phyloP scores from a whole-genome alignment of 805 yeast genomes.

The Saccharomyces mikatae region DNA sequence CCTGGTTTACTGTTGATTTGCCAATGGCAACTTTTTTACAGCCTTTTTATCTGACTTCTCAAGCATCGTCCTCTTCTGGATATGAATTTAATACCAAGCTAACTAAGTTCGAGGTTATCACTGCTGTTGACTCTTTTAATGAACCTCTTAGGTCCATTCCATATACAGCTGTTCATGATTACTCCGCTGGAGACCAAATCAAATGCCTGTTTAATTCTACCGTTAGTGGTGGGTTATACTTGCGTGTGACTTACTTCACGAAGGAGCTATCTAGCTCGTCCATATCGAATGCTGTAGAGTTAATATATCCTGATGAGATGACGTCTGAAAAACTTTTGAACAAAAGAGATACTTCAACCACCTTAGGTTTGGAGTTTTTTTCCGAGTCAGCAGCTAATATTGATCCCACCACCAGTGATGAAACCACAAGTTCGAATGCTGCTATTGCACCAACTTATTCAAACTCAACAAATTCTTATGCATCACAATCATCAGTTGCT shows the following conservation, averaged over 20 bases:
- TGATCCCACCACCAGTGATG: slow-evolving; percentile 2
- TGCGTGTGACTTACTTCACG: slow-evolving; percentile 22
- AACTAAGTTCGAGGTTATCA: slow-evolving; percentile 19
- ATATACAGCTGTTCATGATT: slow-evolving; percentile 19
- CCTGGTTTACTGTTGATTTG: slow-evolving; percentile 25
- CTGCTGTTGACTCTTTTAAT: slow-evolving; percentile 19
- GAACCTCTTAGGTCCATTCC: slow-evolving; percentile 19
- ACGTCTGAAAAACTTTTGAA: not conserved
- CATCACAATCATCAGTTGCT: not conserved
- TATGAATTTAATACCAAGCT: slow-evolving; percentile 14
- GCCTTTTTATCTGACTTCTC: slow-evolving; percentile 16
- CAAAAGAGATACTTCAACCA: slow-evolving; percentile 10
- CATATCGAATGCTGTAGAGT: slow-evolving; percentile 12
- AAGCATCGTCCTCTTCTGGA: slow-evolving; percentile 7
- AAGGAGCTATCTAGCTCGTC: slow-evolving; percentile 6
- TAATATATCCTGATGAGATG: slow-evolving; percentile 4
- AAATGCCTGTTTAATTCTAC: slow-evolving; percentile 14
- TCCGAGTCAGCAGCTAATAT: slow-evolving; percentile 6
- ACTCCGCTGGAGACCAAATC: slow-evolving; percentile 18
- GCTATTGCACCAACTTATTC: not conserved
- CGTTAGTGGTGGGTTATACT: slow-evolving; percentile 24
- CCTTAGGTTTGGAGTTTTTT: slow-evolving; percentile 6
- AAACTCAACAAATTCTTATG: not conserved
- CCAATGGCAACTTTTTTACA: slow-evolving; percentile 17
- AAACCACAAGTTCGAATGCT: slow-evolving; percentile 1